Evolutionary conservation across 2,329 filamentous ascomycete genomes (phyloP).

Genomic region (Colletotrichum theobromicola): DNA sequence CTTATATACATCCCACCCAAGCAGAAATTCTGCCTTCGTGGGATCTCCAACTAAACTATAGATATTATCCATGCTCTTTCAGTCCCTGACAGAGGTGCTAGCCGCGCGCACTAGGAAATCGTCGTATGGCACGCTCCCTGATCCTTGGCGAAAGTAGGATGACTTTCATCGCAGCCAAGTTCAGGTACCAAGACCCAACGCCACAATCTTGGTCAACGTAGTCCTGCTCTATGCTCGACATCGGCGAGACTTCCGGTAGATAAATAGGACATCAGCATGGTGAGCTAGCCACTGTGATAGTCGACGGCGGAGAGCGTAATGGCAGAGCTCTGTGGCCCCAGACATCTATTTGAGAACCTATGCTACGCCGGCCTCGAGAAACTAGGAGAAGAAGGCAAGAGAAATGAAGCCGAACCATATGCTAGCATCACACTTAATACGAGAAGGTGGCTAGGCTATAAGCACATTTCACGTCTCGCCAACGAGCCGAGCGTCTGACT

Average conservation of each 20-base stretch:
- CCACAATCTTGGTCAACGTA: not conserved
- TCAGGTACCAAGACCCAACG: not conserved
- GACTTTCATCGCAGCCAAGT: not conserved
- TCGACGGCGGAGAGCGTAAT: not conserved
- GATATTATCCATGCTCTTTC: not conserved
- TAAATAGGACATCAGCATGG: not conserved
- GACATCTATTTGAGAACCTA: not conserved
- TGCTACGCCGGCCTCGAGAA: not conserved
- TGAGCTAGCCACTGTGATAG: not conserved
- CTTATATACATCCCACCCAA: not conserved
- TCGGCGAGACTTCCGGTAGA: not conserved
- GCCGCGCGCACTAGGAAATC: not conserved
- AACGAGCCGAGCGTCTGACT: not conserved
- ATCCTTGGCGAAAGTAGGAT: not conserved
- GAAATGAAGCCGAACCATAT: not conserved
- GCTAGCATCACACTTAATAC: not conserved
- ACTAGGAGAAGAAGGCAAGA: not conserved
- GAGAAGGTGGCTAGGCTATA: not conserved
- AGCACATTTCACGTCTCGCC: not conserved
- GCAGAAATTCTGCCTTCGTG: not conserved
- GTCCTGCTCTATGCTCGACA: not conserved
- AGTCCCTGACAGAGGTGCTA: not conserved
- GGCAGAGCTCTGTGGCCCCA: not conserved
- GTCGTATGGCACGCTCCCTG: not conserved
- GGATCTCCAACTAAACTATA: not conserved